phyloP scores from a whole-genome alignment of 768 basidiomycete species.

The Lactarius pseudohatsudake region DNA sequence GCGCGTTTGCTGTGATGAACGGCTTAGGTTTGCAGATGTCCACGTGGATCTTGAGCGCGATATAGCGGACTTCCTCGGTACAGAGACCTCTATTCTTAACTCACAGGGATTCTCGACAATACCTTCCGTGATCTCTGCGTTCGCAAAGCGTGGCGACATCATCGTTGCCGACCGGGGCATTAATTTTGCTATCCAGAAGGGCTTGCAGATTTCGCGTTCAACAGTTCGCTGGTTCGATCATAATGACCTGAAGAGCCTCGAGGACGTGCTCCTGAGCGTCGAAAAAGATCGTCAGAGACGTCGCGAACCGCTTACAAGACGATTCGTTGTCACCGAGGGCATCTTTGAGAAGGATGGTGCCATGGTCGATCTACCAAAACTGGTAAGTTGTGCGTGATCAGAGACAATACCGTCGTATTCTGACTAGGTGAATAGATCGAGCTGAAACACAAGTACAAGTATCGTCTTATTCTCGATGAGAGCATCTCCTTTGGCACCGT shows the following conservation, averaged over 20 bases:
- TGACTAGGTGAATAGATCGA: constrained; percentile 60
- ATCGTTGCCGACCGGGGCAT: constrained; percentile 97
- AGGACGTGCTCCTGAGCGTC: too few relatives aligned
- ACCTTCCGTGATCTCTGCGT: constrained; percentile 93
- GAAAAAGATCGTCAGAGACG: too few relatives aligned
- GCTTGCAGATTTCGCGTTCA: too few relatives aligned
- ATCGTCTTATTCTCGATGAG: constrained; percentile 92
- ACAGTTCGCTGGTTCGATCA: too few relatives aligned
- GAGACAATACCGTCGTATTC: background rate
- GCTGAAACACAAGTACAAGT: constrained; percentile 93
- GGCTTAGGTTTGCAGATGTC: too few relatives aligned
- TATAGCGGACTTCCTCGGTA: too few relatives aligned
- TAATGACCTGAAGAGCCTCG: too few relatives aligned
- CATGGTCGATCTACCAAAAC: constrained; percentile 87
- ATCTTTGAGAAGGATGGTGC: constrained; percentile 94
- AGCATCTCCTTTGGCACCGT: constrained; percentile 90
- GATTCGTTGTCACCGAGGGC: constrained; percentile 33
- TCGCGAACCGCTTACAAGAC: too few relatives aligned
- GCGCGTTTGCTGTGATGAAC: too few relatives aligned
- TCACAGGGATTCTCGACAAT: constrained; percentile 92
- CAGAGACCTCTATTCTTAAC: constrained; percentile 7
- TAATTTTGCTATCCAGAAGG: constrained; percentile 75
- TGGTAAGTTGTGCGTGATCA: constrained; percentile 53
- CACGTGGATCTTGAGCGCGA: too few relatives aligned
- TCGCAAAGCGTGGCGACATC: constrained; percentile 96